Percentiles rank a stretch among this genome's conserved stretches.
phyloP scores from a whole-genome alignment of 495 filamentous ascomycete genomes.

The Thozetella sp. region DNA sequence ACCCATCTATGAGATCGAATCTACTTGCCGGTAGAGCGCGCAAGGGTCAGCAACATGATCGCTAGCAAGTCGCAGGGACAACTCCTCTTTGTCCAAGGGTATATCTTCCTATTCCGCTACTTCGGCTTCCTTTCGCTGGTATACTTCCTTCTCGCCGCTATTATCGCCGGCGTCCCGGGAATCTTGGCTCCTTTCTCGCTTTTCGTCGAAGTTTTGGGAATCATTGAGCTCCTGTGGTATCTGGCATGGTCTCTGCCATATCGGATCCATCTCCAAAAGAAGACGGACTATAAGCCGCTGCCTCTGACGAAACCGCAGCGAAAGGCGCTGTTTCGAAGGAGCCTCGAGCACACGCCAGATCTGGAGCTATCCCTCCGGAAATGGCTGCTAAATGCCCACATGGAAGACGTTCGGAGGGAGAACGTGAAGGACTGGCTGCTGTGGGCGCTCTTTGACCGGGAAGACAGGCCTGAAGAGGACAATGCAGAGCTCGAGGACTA shows the following conservation, averaged over 20 bases:
- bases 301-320: not conserved
- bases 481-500: not conserved
- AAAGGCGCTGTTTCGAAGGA: not conserved
- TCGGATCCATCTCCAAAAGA: not conserved
- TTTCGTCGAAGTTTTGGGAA: slow-evolving; percentile 1
- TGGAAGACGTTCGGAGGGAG: not conserved
- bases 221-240: not conserved
- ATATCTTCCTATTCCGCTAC: not conserved
- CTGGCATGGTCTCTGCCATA: not conserved
- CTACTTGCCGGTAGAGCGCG: no score
- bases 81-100: not conserved
- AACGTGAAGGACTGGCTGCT: slow-evolving; percentile 1
- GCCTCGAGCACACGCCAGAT: not conserved
- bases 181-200: not conserved
- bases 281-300: not conserved
- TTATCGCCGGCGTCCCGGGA: not conserved
- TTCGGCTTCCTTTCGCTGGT: not conserved
- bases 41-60: not conserved
- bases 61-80: not conserved
- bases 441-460: not conserved
- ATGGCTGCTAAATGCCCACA: not conserved
- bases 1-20: no score
- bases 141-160: not conserved
- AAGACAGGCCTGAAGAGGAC: not conserved
- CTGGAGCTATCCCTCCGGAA: not conserved